phyloP scores from a whole-genome alignment of 345 rosid species.

The Salix udensis region DNA sequence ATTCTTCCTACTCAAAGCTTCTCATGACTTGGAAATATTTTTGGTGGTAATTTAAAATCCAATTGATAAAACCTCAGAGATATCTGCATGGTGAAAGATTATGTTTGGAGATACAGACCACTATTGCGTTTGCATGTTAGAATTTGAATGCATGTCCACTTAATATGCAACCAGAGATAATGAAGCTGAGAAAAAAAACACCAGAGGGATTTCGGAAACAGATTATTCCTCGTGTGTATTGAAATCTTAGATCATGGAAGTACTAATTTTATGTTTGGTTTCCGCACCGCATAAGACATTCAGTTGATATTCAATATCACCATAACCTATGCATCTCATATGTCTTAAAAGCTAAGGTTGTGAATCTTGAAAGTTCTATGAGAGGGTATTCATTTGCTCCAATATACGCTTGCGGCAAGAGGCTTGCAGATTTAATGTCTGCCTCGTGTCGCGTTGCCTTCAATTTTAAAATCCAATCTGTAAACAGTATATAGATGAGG shows the following conservation, averaged over 20 bases:
- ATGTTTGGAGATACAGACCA: not conserved
- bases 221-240: not conserved
- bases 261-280: too few relatives aligned
- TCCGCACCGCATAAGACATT: too few relatives aligned
- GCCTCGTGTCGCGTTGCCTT: not conserved
- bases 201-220: not conserved
- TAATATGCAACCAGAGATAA: not conserved
- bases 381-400: not conserved
- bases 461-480: not conserved
- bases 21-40: not conserved
- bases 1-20: constrained; percentile 8
- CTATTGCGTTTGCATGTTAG: not conserved
- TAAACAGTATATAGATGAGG: not conserved
- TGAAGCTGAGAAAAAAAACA: not conserved
- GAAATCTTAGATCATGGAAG: not conserved
- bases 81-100: not conserved
- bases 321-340: not conserved
- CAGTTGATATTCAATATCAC: not conserved
- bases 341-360: not conserved
- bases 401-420: not conserved
- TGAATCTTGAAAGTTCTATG: not conserved
- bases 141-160: not conserved
- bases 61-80: too few relatives aligned
- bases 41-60: not conserved
- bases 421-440: not conserved